A percentile compares a stretch with the other conserved stretches of the same genome.
These are phyloP conservation scores for Penicillium occitanis DNA, from an alignment of 2,329 filamentous ascomycete species.

Conservation along the genomic window DNA sequence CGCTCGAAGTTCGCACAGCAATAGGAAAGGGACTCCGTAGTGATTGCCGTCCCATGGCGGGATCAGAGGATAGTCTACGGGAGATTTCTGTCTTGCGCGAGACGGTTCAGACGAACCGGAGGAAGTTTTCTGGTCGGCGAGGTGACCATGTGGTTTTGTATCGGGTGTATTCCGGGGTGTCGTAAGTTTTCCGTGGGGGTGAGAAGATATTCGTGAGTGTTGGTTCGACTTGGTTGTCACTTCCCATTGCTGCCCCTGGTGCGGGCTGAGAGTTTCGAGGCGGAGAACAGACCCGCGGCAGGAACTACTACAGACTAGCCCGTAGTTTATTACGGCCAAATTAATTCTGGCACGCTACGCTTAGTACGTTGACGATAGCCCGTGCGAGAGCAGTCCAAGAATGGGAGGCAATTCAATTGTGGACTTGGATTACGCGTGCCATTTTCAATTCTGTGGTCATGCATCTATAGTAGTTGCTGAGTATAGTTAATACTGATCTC, in stretches of 20 bases:
- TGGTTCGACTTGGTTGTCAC: not conserved
- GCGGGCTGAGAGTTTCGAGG: conserved; percentile 10
- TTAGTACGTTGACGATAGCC: not conserved
- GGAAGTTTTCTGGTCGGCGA: not conserved
- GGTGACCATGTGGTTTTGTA: not conserved
- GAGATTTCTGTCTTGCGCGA: not conserved
- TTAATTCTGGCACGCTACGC: not conserved
- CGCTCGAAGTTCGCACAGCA: conserved; percentile 20
- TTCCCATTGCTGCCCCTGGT: not conserved
- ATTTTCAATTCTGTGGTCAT: not conserved
- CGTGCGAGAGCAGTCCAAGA: not conserved
- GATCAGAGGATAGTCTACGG: not conserved
- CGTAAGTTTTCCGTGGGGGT: not conserved
- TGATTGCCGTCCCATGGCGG: conserved; percentile 23
- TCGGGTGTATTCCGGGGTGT: not conserved
- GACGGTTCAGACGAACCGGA: not conserved
- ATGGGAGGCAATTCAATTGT: not conserved
- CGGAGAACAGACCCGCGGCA: conserved; percentile 13
- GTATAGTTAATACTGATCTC: not conserved
- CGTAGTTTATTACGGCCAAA: not conserved
- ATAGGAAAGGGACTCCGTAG: conserved; percentile 19
- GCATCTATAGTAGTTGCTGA: not conserved
- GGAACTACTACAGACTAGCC: not conserved
- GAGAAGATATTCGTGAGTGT: not conserved
- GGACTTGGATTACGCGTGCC: not conserved